These are phyloP conservation scores for Dictyostelium discoideum DNA, from an alignment of 78 protist genomes.

Conservation along the genomic window DNA sequence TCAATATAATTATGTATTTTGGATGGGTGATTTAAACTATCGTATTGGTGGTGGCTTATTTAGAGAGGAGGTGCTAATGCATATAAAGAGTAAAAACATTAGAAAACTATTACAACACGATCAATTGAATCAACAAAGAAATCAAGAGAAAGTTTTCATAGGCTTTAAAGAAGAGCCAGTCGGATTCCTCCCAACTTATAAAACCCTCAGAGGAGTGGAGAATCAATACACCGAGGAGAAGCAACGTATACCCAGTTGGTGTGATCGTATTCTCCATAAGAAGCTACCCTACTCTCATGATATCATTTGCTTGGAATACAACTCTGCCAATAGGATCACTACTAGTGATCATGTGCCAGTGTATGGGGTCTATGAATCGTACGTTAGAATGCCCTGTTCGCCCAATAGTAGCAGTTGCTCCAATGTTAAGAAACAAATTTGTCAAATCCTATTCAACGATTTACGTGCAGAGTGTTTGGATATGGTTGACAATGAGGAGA, in stretches of 20 bases:
- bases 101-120: conserved; percentile 55
- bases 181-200: conserved; percentile 88
- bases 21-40: conserved; percentile 95
- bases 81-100: not conserved
- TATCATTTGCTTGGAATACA: not conserved
- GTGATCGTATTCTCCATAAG: conserved; percentile 79
- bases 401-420: not conserved
- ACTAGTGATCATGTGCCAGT: conserved; percentile 71
- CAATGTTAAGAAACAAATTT: not conserved
- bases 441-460: conserved; percentile 19
- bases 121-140: conserved; percentile 77
- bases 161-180: conserved; percentile 79
- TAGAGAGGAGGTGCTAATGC: conserved; percentile 49
- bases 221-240: conserved; percentile 42
- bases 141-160: conserved; percentile 40
- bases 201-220: conserved; percentile 5
- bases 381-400: conserved; percentile 28
- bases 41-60: conserved; percentile 86
- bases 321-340: not conserved
- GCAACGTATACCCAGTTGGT: conserved; percentile 80
- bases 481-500: not conserved
- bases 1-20: conserved; percentile 89
- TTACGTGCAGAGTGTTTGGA: conserved; percentile 41
- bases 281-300: conserved; percentile 55
- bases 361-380: not conserved